Conservation (phyloP, 352 stramenopile species). For the Plasmopara viticola region DNA sequence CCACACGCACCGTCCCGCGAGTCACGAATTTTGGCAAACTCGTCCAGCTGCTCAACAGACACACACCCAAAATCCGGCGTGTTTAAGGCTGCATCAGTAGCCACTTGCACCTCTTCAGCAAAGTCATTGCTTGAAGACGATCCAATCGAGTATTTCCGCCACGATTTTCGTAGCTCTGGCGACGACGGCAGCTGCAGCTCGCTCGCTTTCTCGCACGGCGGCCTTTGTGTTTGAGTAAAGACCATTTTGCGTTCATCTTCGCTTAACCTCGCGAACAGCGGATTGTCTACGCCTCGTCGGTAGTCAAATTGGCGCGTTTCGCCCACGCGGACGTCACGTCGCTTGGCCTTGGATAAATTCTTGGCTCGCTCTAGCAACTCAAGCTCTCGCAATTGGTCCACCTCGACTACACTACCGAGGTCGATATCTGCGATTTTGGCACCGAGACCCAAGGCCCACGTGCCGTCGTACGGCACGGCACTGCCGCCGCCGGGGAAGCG, state of each 20-base stretch:
- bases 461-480: constrained; percentile 74
- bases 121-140: constrained; percentile 19
- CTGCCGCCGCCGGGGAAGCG: constrained; percentile 72
- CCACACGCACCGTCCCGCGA: constrained; percentile 68
- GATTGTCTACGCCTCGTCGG: constrained; percentile 56
- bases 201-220: constrained; percentile 20
- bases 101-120: constrained; percentile 13
- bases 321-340: constrained; percentile 42
- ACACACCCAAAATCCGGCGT: constrained; percentile 69
- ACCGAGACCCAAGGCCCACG: constrained; percentile 73
- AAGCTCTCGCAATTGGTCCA: constrained; percentile 46
- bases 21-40: constrained; percentile 77
- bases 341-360: constrained; percentile 56
- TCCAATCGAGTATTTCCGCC: constrained; percentile 31
- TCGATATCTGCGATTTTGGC: constrained; percentile 51
- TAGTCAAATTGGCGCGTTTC: constrained; percentile 84
- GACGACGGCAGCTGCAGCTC: constrained; percentile 24
- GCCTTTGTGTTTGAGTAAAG: constrained; percentile 37
- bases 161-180: constrained; percentile 16
- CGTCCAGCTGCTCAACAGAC: constrained; percentile 75
- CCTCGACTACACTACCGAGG: constrained; percentile 62
- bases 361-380: constrained; percentile 52
- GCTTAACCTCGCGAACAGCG: constrained; percentile 65
- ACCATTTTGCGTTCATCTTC: constrained; percentile 67
- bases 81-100: constrained; percentile 19